Evolutionary conservation across 139 green algal genomes (phyloP).

Genomic region (Pedinophyceae sp.): DNA sequence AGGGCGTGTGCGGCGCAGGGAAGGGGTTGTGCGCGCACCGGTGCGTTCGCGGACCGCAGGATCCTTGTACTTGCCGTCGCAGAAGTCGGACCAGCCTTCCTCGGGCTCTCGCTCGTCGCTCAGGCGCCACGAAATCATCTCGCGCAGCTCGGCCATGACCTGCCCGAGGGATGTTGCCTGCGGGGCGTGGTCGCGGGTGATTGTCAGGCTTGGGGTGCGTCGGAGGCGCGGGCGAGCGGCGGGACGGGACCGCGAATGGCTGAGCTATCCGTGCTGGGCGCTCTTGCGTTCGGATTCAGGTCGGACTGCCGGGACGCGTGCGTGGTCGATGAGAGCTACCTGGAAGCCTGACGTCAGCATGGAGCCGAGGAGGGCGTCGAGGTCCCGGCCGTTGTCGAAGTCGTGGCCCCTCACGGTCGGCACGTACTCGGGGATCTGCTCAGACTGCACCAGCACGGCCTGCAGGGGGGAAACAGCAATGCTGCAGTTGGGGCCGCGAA

Average conservation of each 20-base stretch:
- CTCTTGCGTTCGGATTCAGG: neutral
- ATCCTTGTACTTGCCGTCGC: slow-evolving; percentile 10
- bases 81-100: neutral
- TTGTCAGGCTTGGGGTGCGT: slow-evolving; percentile 4
- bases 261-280: neutral
- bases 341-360: slow-evolving; percentile 76
- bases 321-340: neutral
- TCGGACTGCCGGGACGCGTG: neutral
- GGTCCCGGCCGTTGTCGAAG: slow-evolving; percentile 50
- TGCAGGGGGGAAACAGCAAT: too few relatives aligned
- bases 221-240: neutral
- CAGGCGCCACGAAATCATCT: slow-evolving; percentile 84
- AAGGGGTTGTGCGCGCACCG: slow-evolving; percentile 34
- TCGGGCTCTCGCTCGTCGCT: slow-evolving; percentile 39
- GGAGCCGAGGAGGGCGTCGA: slow-evolving; percentile 55
- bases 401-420: slow-evolving; percentile 45
- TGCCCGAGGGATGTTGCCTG: slow-evolving; percentile 70
- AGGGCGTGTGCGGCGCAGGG: neutral
- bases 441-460: slow-evolving; percentile 40
- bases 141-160: slow-evolving; percentile 79
- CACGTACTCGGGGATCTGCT: slow-evolving; percentile 29
- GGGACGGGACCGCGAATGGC: neutral
- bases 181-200: too few relatives aligned
- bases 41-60: slow-evolving; percentile 20
- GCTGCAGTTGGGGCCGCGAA: too few relatives aligned